These are phyloP conservation scores for Scheffersomyces lignosus DNA, from an alignment of 805 yeast species.

Conservation along the genomic window DNA sequence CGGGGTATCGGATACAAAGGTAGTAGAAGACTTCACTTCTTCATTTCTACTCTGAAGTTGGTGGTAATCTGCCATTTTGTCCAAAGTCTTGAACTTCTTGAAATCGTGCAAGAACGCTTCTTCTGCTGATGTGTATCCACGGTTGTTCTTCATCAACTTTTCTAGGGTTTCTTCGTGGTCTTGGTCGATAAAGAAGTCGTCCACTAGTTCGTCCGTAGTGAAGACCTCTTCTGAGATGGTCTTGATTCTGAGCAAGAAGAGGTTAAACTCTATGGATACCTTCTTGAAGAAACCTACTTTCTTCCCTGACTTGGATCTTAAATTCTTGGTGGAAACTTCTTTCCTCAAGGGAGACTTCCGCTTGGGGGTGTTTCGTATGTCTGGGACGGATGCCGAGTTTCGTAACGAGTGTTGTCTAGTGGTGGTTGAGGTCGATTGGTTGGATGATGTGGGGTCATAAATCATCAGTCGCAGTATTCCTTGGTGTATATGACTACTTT, in stretches of 20 bases:
- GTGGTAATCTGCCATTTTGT: slow-evolving; percentile 27
- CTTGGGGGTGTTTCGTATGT: slow-evolving; percentile 2
- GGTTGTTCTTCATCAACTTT: slow-evolving; percentile 13
- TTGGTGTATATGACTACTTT: no score
- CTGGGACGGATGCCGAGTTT: not conserved
- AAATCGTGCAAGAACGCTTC: slow-evolving; percentile 32
- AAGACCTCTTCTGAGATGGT: slow-evolving; percentile 50
- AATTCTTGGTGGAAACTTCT: slow-evolving; percentile 3
- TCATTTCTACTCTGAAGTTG: slow-evolving; percentile 9
- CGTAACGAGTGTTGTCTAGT: not conserved
- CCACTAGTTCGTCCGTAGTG: slow-evolving; percentile 49
- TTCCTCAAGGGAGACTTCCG: not conserved
- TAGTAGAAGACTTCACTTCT: slow-evolving; percentile 12
- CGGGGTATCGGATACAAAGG: slow-evolving; percentile 9
- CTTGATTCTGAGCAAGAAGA: slow-evolving; percentile 32
- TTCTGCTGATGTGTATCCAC: slow-evolving; percentile 27
- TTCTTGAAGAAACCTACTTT: slow-evolving; percentile 35
- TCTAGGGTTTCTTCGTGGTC: slow-evolving; percentile 33
- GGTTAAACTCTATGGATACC: slow-evolving; percentile 40
- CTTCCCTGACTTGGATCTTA: slow-evolving; percentile 4
- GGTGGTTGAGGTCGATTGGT: slow-evolving; percentile 2
- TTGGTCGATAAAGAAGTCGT: slow-evolving; percentile 48
- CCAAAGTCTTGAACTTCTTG: slow-evolving; percentile 31
- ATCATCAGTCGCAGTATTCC: no score
- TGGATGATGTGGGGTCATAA: not conserved